These are phyloP conservation scores for Athelia psychrophila DNA, from an alignment of 1,284 basidiomycete genomes.

Conservation along the genomic window DNA sequence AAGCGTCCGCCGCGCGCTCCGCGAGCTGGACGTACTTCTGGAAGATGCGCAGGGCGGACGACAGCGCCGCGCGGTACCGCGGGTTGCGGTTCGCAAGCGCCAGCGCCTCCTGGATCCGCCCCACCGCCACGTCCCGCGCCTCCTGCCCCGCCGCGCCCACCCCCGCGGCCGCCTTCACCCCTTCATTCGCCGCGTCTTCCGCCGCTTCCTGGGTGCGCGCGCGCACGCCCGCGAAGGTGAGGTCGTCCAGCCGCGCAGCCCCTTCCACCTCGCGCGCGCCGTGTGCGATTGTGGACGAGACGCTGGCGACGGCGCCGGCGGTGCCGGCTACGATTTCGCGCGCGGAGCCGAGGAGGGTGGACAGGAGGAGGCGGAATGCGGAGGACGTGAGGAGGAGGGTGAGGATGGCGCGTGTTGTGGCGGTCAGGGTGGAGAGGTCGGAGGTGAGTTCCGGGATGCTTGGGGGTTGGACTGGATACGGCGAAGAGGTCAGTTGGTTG, in stretches of 20 bases:
- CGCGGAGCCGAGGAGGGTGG: slow-evolving; percentile 32
- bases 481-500: background rate
- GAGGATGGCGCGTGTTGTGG: slow-evolving; percentile 17
- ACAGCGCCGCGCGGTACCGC: background rate
- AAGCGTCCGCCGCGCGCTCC: background rate
- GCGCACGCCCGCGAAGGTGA: slow-evolving; percentile 9
- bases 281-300: slow-evolving; percentile 31
- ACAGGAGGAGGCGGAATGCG: slow-evolving; percentile 40
- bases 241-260: slow-evolving; percentile 18
- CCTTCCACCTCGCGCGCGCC: slow-evolving; percentile 24
- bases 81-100: background rate
- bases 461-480: slow-evolving; percentile 18
- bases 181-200: slow-evolving; percentile 16
- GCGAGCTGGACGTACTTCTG: background rate
- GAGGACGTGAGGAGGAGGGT: slow-evolving; percentile 39
- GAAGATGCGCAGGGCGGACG: background rate
- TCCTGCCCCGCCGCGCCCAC: background rate
- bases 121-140: background rate
- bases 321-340: slow-evolving; percentile 36
- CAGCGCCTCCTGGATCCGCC: background rate
- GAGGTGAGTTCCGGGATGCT: slow-evolving; percentile 26
- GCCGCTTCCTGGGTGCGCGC: slow-evolving; percentile 22
- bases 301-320: slow-evolving; percentile 32
- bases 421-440: slow-evolving; percentile 25
- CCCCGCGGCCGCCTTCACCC: slow-evolving; percentile 11